Base-by-base conservation (phyloP, 345 rosid genomes). In the Rhizophora mangle region DNA sequence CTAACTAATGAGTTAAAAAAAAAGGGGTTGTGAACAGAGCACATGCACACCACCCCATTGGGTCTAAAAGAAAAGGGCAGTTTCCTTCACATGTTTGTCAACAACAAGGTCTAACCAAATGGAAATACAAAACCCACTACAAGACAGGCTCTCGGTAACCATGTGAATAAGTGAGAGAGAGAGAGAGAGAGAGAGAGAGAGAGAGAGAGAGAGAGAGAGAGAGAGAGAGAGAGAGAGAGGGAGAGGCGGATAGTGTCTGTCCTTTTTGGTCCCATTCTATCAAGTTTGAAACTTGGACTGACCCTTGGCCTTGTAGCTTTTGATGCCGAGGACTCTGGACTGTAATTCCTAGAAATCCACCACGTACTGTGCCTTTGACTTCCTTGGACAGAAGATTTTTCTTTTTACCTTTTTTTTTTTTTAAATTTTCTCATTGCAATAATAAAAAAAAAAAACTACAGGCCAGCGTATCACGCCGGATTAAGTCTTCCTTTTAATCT, bases 21-120 rank as follows among this genome's bases (percentile, higher is more conserved):
- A 53, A 29, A 16, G 39, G 61, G 0, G 49, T 21, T 52, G 71
- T 49, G 69, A 80, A 73, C 82, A 74, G 74, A 27, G 79, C 87
- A 81, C 89, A 81, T 86, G 91, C 84, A 71, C 21, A 58, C 43
- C 81, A 81, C 80, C 82, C 72, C 54, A 80, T 75, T 75, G 82
- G 85, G 71, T 79, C 78, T 68, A 18, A 71, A 69, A 43, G 65
- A 32, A 73, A 73, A 74, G 65, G 80, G 72, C 77, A 78, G 76
- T 49, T 20, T 68, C 72, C 81, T 78, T 88, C 90, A 82, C 91
- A 87, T 90, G 88, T 79, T 79, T 78, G 79, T 74, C 79, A 76
- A 83, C 79, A 76, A 83, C 72, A 72, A 80, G 84, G 80, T 83
- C 84, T 74, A 81, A 64, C 34, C 53, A 69, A 63, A 68, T 72